A percentile compares a stretch with the other conserved stretches of the same genome.
These are phyloP conservation scores for Ophiostoma sp. DNA, from an alignment of 2,329 filamentous ascomycete genomes.

Conservation along the genomic window DNA sequence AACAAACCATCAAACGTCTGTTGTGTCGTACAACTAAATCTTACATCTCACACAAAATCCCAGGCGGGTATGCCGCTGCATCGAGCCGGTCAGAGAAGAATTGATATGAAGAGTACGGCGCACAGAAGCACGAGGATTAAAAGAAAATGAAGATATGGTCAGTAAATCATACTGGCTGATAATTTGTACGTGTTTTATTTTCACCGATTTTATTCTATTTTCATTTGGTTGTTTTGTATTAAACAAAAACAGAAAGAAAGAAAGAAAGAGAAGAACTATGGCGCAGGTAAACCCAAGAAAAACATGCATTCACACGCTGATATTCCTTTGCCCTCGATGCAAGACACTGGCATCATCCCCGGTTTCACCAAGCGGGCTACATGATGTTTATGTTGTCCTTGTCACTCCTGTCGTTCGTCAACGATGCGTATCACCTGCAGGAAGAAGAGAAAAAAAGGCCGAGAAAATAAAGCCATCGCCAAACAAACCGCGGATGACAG, in stretches of 20 bases:
- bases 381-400: neutral
- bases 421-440: neutral
- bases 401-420: neutral
- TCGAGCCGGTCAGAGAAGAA: neutral
- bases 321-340: neutral
- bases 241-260: neutral
- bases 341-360: neutral
- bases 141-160: neutral
- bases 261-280: neutral
- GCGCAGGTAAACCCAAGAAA: too few species aligned
- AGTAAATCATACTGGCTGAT: neutral
- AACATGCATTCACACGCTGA: neutral
- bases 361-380: neutral
- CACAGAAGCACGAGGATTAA: neutral
- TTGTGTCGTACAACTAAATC: neutral
- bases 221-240: too few species aligned
- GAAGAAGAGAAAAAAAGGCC: neutral
- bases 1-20: neutral
- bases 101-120: neutral
- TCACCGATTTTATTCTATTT: neutral
- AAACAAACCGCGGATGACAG: conserved; percentile 19
- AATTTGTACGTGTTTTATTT: too few species aligned
- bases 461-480: neutral
- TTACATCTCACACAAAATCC: neutral
- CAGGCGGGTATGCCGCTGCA: neutral